Evolutionary conservation across 169 alveolate genomes (phyloP), one percentile per base, ranked within the genome.

Genomic region (Plasmodium adleri): DNA sequence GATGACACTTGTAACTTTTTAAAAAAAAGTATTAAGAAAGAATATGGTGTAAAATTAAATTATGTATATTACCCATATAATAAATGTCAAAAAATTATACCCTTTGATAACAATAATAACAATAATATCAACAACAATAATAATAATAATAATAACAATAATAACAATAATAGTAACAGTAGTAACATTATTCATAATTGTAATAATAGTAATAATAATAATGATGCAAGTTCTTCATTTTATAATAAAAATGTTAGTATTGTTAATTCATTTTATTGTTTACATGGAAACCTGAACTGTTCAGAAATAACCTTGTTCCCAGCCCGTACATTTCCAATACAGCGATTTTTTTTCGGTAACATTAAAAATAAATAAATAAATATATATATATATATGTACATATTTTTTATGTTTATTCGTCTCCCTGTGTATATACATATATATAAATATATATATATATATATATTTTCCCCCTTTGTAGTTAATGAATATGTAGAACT

Each of bases 281-380:
- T 80, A 24, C 90, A 80, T 80, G 90, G 90, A 1, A 80, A 80
- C 45, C n/a, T 80, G 28, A 80, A 58, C 45, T 80, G 90, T 28
- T 17, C 90, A 12, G 83, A 80, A 32, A 22, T 68, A 10, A 24
- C 71, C 13, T 50, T 80, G 13, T 80, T 80, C 56, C 90, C 90
- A 47, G 72, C 90, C 1, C 52, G 90, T 45, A 67, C 80, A 4
- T 80, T 68, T 22, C 90, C 90, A 15, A 68, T 80, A 32, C 85
- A 80, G 64, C 28, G 83, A 39, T 80, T 80, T 80, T 80, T 80
- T 80, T 80, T 80, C 50, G 73, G 90, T 80, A 80, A 56, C 15
- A 2, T 13, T 13, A 52, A 52, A 52, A 52, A 32, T 32, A 32
- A 5, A 32, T 32, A 32, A 0, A 32, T 32, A 32, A 4, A 32